phyloP scores from a whole-genome alignment of 2,329 filamentous ascomycete species.

The Hypomyces rosellus region DNA sequence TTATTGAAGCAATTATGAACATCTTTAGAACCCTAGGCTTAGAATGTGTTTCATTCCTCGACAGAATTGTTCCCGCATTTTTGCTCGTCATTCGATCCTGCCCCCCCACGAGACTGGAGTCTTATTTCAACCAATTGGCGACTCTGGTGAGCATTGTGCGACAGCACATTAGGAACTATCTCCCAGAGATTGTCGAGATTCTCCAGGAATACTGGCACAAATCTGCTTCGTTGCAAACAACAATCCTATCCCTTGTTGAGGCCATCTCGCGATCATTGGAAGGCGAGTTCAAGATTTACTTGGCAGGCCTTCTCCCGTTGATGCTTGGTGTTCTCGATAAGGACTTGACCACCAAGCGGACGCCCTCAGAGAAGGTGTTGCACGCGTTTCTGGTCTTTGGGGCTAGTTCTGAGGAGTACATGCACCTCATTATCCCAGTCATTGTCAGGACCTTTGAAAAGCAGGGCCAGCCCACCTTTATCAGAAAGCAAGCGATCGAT shows the following conservation, averaged over 20 bases:
- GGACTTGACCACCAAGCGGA: conserved; percentile 67
- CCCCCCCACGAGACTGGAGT: conserved; percentile 71
- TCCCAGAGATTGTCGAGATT: conserved; percentile 79
- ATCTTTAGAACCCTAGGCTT: conserved; percentile 95
- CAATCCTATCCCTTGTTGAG: conserved; percentile 87
- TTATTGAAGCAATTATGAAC: conserved; percentile 97
- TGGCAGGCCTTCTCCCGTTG: conserved; percentile 79
- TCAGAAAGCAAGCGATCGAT: conserved; percentile 86
- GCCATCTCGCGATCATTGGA: conserved; percentile 90
- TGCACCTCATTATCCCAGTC: conserved; percentile 96
- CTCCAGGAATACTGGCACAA: conserved; percentile 87
- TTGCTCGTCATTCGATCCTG: conserved; percentile 81
- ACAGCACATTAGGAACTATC: conserved; percentile 88
- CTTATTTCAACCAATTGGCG: conserved; percentile 95
- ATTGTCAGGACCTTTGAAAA: conserved; percentile 94
- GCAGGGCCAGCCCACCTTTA: conserved; percentile 67
- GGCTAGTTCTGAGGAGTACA: conserved; percentile 93
- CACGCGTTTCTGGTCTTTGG: conserved; percentile 96
- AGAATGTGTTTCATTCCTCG: conserved; percentile 92
- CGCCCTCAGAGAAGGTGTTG: conserved; percentile 81
- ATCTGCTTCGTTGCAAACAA: conserved; percentile 75
- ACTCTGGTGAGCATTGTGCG: conserved; percentile 91
- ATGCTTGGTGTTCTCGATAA: conserved; percentile 94
- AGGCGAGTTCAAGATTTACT: conserved; percentile 95
- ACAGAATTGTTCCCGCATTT: conserved; percentile 91